These are phyloP conservation scores for Letharia lupina DNA, from an alignment of 495 filamentous ascomycete genomes.

Conservation along the genomic window DNA sequence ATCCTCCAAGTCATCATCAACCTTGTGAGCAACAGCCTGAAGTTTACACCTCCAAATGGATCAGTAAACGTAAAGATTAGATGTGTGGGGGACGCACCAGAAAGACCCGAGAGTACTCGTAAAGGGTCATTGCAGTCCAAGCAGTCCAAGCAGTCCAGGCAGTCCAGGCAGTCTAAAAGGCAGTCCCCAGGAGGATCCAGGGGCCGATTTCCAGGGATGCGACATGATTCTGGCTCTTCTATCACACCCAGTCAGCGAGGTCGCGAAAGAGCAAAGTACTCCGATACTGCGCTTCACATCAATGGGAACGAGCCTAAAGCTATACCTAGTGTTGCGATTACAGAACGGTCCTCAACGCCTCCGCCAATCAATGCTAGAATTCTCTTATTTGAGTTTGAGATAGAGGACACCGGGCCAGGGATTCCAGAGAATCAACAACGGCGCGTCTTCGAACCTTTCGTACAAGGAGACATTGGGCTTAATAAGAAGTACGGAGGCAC, in stretches of 20 bases:
- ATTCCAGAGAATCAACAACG: constrained; percentile 68
- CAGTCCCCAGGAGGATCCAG: constrained; percentile 15
- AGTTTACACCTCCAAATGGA: constrained; percentile 79
- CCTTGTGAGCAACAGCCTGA: constrained; percentile 82
- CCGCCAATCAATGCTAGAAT: constrained; percentile 50
- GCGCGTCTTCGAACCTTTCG: constrained; percentile 87
- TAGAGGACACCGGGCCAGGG: constrained; percentile 85
- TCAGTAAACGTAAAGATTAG: constrained; percentile 64
- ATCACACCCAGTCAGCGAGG: constrained; percentile 16
- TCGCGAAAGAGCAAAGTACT: constrained; percentile 20
- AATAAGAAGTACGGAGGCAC: constrained; percentile 89
- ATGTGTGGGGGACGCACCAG: constrained; percentile 50
- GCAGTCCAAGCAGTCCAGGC: constrained; percentile 22
- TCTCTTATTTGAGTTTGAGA: constrained; percentile 73
- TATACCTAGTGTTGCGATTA: constrained; percentile 38
- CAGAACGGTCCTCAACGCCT: constrained; percentile 53
- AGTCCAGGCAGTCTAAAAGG: constrained; percentile 24
- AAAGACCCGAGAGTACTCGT: constrained; percentile 22
- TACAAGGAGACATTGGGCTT: constrained; percentile 80
- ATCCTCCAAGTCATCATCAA: constrained; percentile 90
- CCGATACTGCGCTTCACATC: constrained; percentile 42
- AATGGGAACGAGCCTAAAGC: constrained; percentile 50
- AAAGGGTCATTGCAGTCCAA: constrained; percentile 27
- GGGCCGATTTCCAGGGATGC: constrained; percentile 12
- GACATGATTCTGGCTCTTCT: constrained; percentile 30